Evolutionary conservation across 768 basidiomycete genomes (phyloP), one percentile per base, ranked within the genome.

Genomic region (Paxillus ammoniavirescens): DNA sequence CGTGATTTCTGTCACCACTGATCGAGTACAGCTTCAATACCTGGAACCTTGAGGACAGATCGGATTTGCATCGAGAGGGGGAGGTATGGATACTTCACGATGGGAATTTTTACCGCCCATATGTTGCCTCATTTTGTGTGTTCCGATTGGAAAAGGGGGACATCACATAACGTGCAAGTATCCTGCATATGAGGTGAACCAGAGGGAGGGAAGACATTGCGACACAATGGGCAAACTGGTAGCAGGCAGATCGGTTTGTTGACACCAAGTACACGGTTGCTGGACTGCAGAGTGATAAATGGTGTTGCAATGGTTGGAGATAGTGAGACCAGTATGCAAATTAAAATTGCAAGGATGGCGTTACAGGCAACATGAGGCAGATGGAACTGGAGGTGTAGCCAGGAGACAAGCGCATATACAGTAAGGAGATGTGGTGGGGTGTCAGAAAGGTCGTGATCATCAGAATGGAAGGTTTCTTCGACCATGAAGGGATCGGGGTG

Each of bases 321-420:
- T 2, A 51, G 42, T 4, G 53, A 49, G 2, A 47, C 8, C 0
- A 68, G 41, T 1, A 64, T 55, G 21, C 65, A 44, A 1, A 41
- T 48, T 13, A 68, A 35, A 14, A 61, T 56, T 0, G 54, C 50
- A 0, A 69, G 33, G 2, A 68, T 44, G 0, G 65, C 59, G 44
- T 57, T 66, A 38, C 69, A 70, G 5, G 66, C 66, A 6, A 57
- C 54, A 17, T 62, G 65, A 0, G 67, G 59, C 2, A 68, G 58
- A 18, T 66, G 65, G 51, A 58, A 70, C 18, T 64, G 61, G 0
- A 61, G 17, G 44, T 70, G 67, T 2, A 70, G 59, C 68, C 67
- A 70, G 2, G 60, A 36, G 5, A 67, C 61, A 0, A 66, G 28
- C 2, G 61, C 21, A 40, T 70, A 68, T 14, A 67, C 52, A 1